phyloP scores from a whole-genome alignment of 805 yeast species.

The Kuraishia ogatae region DNA sequence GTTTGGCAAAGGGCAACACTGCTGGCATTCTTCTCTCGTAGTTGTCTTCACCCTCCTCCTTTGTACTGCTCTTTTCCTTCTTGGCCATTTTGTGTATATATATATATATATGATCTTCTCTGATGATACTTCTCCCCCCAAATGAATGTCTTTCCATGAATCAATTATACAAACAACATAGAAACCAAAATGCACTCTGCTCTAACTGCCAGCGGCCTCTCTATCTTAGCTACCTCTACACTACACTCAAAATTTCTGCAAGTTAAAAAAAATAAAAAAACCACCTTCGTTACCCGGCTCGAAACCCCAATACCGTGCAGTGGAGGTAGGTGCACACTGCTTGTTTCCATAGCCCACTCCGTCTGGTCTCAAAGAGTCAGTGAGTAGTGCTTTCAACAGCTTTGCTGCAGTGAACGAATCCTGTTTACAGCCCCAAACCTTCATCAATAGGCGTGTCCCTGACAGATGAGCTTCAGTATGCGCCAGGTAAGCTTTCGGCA shows the following conservation, averaged over 20 bases:
- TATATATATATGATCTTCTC: not conserved
- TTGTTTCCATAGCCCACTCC: too few species aligned
- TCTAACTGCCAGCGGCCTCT: not conserved
- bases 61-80: conserved; percentile 30
- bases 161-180: not conserved
- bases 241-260: not conserved
- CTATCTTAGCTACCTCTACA: not conserved
- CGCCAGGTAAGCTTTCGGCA: too few species aligned
- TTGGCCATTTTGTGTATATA: conserved; percentile 26
- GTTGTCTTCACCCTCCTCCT: conserved; percentile 55
- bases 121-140: too few species aligned
- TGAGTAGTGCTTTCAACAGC: too few species aligned
- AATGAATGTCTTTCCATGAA: not conserved
- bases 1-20: conserved; percentile 84
- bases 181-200: not conserved
- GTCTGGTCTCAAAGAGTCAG: too few species aligned
- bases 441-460: not conserved
- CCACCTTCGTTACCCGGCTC: not conserved
- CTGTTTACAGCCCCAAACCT: too few species aligned
- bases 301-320: not conserved
- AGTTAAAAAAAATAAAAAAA: conserved; percentile 4
- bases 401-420: too few species aligned
- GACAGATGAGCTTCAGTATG: not conserved
- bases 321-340: too few species aligned
- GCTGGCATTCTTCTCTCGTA: conserved; percentile 91